A percentile compares a stretch with the other conserved stretches of the same genome.
These are phyloP conservation scores for Malassezia japonica DNA, from an alignment of 1,284 basidiomycete genomes.

Conservation along the genomic window DNA sequence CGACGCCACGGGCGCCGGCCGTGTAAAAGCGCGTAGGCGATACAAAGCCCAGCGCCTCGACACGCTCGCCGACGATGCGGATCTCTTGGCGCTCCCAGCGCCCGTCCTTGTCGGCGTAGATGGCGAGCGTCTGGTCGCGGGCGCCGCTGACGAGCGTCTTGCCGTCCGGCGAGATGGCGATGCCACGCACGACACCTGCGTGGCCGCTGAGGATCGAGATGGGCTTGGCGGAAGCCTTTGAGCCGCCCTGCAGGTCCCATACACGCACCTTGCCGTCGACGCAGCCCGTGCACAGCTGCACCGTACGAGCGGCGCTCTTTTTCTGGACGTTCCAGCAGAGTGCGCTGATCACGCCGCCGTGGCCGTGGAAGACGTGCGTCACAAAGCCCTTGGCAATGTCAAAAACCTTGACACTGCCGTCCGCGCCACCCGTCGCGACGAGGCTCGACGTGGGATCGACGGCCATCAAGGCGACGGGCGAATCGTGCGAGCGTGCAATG, in stretches of 20 bases:
- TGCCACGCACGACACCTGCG: slow-evolving; percentile 40
- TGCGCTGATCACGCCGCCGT: slow-evolving; percentile 89
- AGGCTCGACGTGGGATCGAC: slow-evolving; percentile 78
- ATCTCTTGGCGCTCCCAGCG: slow-evolving; percentile 36
- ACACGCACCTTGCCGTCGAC: slow-evolving; percentile 51
- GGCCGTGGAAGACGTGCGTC: slow-evolving; percentile 81
- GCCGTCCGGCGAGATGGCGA: slow-evolving; percentile 31
- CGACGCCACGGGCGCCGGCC: slow-evolving; percentile 28
- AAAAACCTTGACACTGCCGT: slow-evolving; percentile 95
- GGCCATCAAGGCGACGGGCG: slow-evolving; percentile 72
- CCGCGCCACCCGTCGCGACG: slow-evolving; percentile 86
- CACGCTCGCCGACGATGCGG: slow-evolving; percentile 32
- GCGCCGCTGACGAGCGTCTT: slow-evolving; percentile 27
- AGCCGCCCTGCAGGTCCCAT: slow-evolving; percentile 38
- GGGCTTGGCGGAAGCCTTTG: slow-evolving; percentile 24
- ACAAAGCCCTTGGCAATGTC: slow-evolving; percentile 75
- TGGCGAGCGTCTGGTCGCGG: slow-evolving; percentile 33
- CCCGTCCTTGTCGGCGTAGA: slow-evolving; percentile 22
- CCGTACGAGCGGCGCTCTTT: slow-evolving; percentile 47
- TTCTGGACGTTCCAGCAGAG: slow-evolving; percentile 65
- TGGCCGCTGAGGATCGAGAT: slow-evolving; percentile 28
- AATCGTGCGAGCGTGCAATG: slow-evolving; percentile 73
- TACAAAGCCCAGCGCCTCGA: slow-evolving; percentile 38
- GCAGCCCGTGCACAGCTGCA: slow-evolving; percentile 78
- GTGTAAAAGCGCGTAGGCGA: slow-evolving; percentile 25